These are phyloP conservation scores for Pholiota molesta DNA, from an alignment of 768 basidiomycete genomes.

Conservation along the genomic window DNA sequence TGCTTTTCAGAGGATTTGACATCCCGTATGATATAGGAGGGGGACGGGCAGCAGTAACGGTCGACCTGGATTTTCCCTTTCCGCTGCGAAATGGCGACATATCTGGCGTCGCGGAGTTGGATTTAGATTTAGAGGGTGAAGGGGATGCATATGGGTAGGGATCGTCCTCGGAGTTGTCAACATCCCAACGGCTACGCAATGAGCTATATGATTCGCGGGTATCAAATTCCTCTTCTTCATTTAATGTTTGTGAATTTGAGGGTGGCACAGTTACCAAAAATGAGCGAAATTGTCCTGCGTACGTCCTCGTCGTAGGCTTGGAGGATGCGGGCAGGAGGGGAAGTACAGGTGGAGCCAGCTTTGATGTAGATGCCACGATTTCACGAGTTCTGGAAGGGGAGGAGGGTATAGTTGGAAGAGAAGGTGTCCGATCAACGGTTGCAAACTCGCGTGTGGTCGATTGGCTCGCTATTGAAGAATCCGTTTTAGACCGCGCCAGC, in stretches of 20 bases:
- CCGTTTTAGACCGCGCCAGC: conserved; percentile 71
- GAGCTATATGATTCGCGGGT: conserved; percentile 76
- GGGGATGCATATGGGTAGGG: conserved; percentile 41
- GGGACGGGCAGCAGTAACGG: conserved; percentile 23
- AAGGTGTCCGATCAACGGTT: conserved; percentile 35
- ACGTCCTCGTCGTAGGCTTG: conserved; percentile 56
- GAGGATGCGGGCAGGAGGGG: conserved; percentile 30
- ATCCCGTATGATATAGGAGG: conserved; percentile 51
- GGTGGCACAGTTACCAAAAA: conserved; percentile 68
- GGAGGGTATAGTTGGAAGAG: conserved; percentile 38
- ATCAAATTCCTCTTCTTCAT: conserved; percentile 52
- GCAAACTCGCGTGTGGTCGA: conserved; percentile 7
- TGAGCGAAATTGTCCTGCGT: conserved; percentile 79
- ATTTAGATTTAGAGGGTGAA: conserved; percentile 30
- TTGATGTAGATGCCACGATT: conserved; percentile 24
- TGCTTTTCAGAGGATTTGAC: conserved; percentile 78
- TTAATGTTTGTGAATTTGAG: conserved; percentile 23
- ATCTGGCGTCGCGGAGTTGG: conserved; percentile 35
- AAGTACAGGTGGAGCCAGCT: conserved; percentile 23
- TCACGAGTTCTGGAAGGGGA: conserved; percentile 26
- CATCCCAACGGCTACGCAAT: conserved; percentile 77
- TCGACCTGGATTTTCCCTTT: conserved; percentile 41
- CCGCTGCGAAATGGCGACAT: conserved; percentile 36
- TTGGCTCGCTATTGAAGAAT: conserved; percentile 47
- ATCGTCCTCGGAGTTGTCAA: conserved; percentile 80